Conservation (phyloP, 495 filamentous ascomycete genomes). For the Tuber magnatum region DNA sequence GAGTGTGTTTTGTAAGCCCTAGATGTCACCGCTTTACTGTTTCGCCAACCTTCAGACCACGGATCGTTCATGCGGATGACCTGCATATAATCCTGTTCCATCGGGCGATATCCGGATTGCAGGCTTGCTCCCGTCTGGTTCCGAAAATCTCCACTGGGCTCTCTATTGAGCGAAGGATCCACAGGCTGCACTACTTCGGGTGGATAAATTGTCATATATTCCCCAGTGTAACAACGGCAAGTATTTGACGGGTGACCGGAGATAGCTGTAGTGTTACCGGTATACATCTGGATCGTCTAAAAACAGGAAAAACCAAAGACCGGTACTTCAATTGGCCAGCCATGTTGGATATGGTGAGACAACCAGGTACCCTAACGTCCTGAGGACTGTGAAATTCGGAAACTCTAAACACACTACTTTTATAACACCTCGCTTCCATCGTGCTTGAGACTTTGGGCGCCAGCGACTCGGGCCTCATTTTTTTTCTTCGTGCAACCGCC, state of each 20-base stretch:
- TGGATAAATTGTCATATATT: background rate
- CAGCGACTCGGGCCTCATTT: background rate
- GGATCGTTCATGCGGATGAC: background rate
- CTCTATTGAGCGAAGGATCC: background rate
- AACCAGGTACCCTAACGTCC: background rate
- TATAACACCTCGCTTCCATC: background rate
- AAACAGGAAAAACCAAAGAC: background rate
- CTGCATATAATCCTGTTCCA: background rate
- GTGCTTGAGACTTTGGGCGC: background rate
- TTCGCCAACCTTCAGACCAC: background rate
- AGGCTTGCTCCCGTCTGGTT: background rate
- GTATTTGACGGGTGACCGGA: background rate
- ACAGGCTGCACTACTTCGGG: background rate
- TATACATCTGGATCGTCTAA: background rate
- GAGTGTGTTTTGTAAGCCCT: background rate
- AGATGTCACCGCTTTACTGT: background rate
- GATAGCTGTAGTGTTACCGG: background rate
- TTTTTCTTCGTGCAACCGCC: background rate
- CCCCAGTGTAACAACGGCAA: background rate
- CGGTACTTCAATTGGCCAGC: background rate
- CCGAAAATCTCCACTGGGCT: background rate
- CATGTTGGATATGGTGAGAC: background rate
- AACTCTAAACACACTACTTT: background rate
- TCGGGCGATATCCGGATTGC: background rate
- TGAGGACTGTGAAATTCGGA: background rate